Conservation (phyloP, 176 grass and related monocot genomes). For the Ensete glaucum region DNA sequence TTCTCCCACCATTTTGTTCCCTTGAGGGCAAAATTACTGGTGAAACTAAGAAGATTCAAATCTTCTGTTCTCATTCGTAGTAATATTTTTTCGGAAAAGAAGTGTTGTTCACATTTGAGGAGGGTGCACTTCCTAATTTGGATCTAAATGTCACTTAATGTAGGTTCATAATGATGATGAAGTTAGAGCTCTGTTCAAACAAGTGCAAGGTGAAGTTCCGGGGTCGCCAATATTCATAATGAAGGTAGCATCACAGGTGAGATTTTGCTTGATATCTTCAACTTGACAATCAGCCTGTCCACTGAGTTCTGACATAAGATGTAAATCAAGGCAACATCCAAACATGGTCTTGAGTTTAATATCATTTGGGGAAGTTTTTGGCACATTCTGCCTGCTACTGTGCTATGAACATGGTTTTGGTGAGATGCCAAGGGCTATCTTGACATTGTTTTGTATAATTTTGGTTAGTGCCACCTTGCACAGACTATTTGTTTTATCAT, state of each 20-base stretch:
- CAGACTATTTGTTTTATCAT: neutral
- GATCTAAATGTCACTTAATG: neutral
- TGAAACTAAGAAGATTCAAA: neutral
- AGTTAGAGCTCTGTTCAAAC: constrained; percentile 90
- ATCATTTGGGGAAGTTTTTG: neutral
- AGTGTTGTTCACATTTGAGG: neutral
- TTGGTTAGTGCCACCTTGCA: neutral
- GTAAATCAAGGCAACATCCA: neutral
- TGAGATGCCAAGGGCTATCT: neutral
- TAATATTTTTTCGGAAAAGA: neutral
- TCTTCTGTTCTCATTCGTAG: neutral
- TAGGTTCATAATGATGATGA: constrained; percentile 99
- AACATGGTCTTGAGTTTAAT: neutral
- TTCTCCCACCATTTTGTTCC: neutral
- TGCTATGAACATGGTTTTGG: neutral
- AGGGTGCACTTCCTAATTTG: neutral
- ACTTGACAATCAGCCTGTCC: neutral
- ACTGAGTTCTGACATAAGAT: neutral
- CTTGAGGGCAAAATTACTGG: neutral
- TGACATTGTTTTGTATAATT: neutral
- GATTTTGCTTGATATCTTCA: neutral
- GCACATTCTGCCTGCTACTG: neutral
- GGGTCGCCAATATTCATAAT: constrained; percentile 99
- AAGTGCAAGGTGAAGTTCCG: constrained; percentile 99
- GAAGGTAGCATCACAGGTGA: constrained; percentile 98